Base-by-base conservation (phyloP, 176 grass and related monocot genomes). In the Carex pumila region DNA sequence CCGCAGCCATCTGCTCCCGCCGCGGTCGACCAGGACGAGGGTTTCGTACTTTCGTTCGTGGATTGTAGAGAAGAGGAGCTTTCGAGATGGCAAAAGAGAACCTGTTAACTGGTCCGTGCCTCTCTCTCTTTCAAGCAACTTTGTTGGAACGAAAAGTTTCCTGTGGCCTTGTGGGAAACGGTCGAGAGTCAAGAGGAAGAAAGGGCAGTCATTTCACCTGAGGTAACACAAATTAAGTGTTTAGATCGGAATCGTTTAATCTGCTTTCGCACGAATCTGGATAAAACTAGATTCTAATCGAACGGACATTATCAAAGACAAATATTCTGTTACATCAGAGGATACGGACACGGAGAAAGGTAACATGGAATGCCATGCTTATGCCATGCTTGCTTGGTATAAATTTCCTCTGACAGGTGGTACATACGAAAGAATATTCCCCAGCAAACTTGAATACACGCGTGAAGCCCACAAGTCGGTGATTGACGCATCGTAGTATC, bases 1-100 rank as follows among this genome's bases (percentile, higher is more conserved):
- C 65, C 37, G 83, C 87, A 65, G 88, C 88, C 82, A 91, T 84
- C 71, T 72, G 85, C 25, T 83, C 80, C 81, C 37, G 72, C 58
- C 84, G 83, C 79, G 52, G 72, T 52, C 83, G 85, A 82, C 31
- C 22, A 36, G 3, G 63, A 21, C 84, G 3, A 78, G 34, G 83
- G 32, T 31, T 57, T 73, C 55, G 14, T 57, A 45, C 31, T 31
- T 57, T 73, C 55, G 14, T 57, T 60, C 31, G 14, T 68, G 1
- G 45, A 8, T 21, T 59, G 19, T 59, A 55, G 4, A 80, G 72
- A 8, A 50, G 74, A 12, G 36, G 56, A 47, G 84, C 50, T 54
- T 78, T 85, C 72, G 69, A 73, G 43, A 29, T 67, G 10, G 43
- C 81, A 39, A 62, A 71, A 84, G 81, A 61, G 30, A 62, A 18